Evolutionary conservation across 1,284 basidiomycete species (phyloP), one percentile per base, ranked within the genome.

Genomic region (Puccinia hordei): DNA sequence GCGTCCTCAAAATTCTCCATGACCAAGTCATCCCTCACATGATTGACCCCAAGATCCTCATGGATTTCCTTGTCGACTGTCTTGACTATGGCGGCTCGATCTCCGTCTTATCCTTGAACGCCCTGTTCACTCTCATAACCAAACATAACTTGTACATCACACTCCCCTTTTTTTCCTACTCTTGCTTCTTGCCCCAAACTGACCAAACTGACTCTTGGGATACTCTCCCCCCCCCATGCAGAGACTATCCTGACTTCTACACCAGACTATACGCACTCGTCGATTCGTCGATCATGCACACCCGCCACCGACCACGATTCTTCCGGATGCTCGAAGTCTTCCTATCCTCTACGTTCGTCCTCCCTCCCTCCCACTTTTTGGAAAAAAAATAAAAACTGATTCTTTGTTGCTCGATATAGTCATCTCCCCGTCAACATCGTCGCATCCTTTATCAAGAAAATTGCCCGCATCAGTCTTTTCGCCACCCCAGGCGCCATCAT

Each of bases 171-270:
- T 75, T 63, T 24, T 13, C 8, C 41, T n/a, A 68, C 10, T 41
- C 81, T 19, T 33, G 66, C 5, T 38, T 15, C 5, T 24, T 69
- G 81, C 17, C 0, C 33, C 15, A 30, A 71, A 72, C 49, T 51
- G 22, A 55, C 33, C 15, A 30, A 71, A 72, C 49, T 51, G 22
- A 55, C 22, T 49, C 46, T 61, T 59, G 57, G 22, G 17, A 73
- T 73, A 55, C 38, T 55, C 59, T 33, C 27, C 66, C 46, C 81
- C 19, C 13, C 24, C 22, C 33, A 17, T 61, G 38, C 22, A 95
- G 94, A 44, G 95, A 98, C 85, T 98, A 97, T 84, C 96, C 97
- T 3, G 91, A 91, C 12, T 98, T 99, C 87, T 99, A 98, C 88
- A 92, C 91, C 4, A 90, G 92, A n/a, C 88, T 99, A 2, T 99